Percentiles rank a stretch among this genome's conserved stretches.
phyloP scores from a whole-genome alignment of 2,329 filamentous ascomycete genomes.

The Trichocomaceae sp. region DNA sequence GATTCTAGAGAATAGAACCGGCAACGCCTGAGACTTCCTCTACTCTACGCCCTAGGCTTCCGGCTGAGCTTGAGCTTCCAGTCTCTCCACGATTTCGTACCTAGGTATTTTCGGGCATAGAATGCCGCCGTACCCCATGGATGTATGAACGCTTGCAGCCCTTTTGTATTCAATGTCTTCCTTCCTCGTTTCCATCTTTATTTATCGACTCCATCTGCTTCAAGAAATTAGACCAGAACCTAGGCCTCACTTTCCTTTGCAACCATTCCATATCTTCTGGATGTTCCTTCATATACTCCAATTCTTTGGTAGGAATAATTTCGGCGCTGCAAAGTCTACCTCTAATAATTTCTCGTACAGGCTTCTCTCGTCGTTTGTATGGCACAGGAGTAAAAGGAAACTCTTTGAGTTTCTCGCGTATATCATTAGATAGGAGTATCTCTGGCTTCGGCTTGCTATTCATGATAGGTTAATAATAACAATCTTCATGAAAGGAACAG shows the following conservation, averaged over 20 bases:
- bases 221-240: constrained; percentile 11
- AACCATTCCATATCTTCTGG: constrained; percentile 13
- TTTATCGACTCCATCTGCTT: constrained; percentile 6
- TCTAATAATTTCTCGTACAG: neutral
- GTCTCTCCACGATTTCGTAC: too few relatives aligned
- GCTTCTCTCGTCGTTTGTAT: neutral
- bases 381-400: neutral
- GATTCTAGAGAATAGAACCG: too few relatives aligned
- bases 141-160: too few relatives aligned
- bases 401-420: neutral
- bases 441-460: neutral
- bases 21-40: too few relatives aligned
- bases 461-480: neutral
- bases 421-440: neutral
- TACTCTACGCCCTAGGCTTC: too few relatives aligned
- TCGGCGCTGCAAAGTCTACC: neutral
- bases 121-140: too few relatives aligned
- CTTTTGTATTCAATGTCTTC: too few relatives aligned
- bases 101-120: too few relatives aligned
- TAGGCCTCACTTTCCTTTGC: constrained; percentile 8
- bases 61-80: too few relatives aligned
- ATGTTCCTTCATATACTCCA: constrained; percentile 11
- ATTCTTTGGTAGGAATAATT: constrained; percentile 1
- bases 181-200: too few relatives aligned
- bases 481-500: neutral